Base-by-base conservation (phyloP, 2,329 filamentous ascomycete species). In the Colletotrichum godetiae region DNA sequence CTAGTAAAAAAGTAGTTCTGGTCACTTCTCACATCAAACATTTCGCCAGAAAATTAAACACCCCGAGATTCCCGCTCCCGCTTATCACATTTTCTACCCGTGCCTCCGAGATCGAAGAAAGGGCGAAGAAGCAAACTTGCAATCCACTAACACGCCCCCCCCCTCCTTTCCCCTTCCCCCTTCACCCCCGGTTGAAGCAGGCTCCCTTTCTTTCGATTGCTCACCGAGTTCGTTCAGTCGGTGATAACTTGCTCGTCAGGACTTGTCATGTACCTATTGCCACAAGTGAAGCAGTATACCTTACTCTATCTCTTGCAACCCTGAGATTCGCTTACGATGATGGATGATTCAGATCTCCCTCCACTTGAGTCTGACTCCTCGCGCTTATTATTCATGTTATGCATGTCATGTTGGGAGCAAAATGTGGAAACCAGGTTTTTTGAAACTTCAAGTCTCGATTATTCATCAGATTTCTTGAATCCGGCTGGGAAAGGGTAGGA, bases 21-120 rank as follows among this genome's bases (percentile, higher is more conserved):
- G 53, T 66, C 63, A 66, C 63, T 66, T 66, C 63, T 66, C 63
- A 66, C 53, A 58, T 29, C 46, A 53, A 33, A 33, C 33, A 35
- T 7, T 35, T 35, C 27, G 27, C 27, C 27, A 11, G 33, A 11
- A 35, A 35, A 35, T 8, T 35, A 35, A 35, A 35, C 33, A 35
- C 33, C 10, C 61, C 61, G 61, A 64, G 61, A 64, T 64, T 64
- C 49, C 61, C 49, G 61, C 29, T 27, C 53, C 61, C 61, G 61
- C 61, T 55, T 33, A 64, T 64, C 61, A n/a, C 35, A 31, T 5
- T 10, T 22, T 22, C 4, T 37, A 29, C 57, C 11, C 57, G 31
- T 24, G 42, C 42, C 19, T 49, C 42, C 42, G 42, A 49, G 42
- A 49, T 49, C 42, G 42, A 49, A n/a, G 19, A 42, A 49, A 49